Evolutionary conservation across 352 stramenopile species (phyloP), one percentile per base, ranked within the genome.

Genomic region (Pythium grandisporangium): DNA sequence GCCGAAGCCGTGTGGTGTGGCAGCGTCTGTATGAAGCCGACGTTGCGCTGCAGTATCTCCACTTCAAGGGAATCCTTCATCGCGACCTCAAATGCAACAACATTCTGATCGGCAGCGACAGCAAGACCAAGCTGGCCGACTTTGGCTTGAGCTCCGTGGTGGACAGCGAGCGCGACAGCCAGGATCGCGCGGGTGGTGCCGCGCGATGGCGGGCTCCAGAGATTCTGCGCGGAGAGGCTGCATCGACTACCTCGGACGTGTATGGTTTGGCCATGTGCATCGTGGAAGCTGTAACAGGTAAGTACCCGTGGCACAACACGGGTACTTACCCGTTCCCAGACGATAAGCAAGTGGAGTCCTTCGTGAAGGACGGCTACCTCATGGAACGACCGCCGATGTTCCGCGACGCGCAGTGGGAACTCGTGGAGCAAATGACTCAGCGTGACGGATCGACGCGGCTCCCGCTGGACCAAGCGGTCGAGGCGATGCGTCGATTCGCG

Each of bases 71-170:
- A 7, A 37, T 76, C 16, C 55, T 82, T 0, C 73, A 86, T 30
- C 45, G 67, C 16, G 73, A 86, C 25, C 22, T 86, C 19, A 82
- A 80, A 40, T 66, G 51, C 2, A 54, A 73, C 32, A 84, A 93
- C 35, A 61, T 92, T 21, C 49, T 92, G 11, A 47, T 92, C 2
- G 58, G 53, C 22, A 41, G 45, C 5, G 51, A 74, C 19, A 59
- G 69, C 4, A 51, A 72, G 2, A 69, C 78, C 21, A 89, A 91
- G 37, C 61, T 95, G n/a, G 63, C 68, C 1, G 76, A 91, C 49
- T 90, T 89, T 60, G 73, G 75, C 7, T 46, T 59, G 20, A 55
- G 59, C 10, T 45, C 63, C n/a, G 45, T 59, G 14, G 11, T 13
- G 10, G 16, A 13, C 10, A 38, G 19, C 33, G 27, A 33, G 27